Conservation (phyloP, 164 flowering plant species). For the Cinnamomum micranthum region DNA sequence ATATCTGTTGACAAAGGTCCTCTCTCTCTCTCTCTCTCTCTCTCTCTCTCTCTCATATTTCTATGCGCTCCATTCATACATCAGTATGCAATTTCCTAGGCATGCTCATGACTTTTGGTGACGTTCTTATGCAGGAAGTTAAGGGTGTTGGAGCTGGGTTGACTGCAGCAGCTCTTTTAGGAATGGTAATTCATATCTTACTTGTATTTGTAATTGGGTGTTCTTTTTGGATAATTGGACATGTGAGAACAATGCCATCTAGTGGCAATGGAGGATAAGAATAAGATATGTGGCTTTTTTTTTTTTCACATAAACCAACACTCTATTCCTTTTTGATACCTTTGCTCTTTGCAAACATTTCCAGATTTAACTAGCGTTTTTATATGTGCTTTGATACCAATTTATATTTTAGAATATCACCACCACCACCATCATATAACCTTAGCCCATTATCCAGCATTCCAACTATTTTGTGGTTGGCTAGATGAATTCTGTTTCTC, state of each 20-base stretch:
- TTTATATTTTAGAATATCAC: no score
- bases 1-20: slow-evolving; percentile 93
- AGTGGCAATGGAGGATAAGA: neutral
- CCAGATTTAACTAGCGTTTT: no score
- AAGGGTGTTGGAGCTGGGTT: slow-evolving; percentile 97
- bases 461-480: no score
- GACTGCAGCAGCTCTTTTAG: slow-evolving; percentile 89
- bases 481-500: no score
- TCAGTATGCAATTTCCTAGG: neutral
- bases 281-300: no score
- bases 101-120: neutral
- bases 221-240: slow-evolving; percentile 2
- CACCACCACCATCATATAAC: no score
- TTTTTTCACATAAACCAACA: no score
- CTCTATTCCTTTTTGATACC: no score
- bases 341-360: no score
- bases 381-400: no score
- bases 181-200: slow-evolving; percentile 61
- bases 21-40: neutral
- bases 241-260: neutral
- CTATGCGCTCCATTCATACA: neutral
- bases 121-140: slow-evolving; percentile 58
- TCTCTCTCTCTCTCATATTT: neutral
- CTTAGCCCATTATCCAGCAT: no score
- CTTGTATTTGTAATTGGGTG: slow-evolving; percentile 1